These are phyloP conservation scores for Tephrocybe sp. DNA, from an alignment of 768 basidiomycete genomes.

Conservation along the genomic window DNA sequence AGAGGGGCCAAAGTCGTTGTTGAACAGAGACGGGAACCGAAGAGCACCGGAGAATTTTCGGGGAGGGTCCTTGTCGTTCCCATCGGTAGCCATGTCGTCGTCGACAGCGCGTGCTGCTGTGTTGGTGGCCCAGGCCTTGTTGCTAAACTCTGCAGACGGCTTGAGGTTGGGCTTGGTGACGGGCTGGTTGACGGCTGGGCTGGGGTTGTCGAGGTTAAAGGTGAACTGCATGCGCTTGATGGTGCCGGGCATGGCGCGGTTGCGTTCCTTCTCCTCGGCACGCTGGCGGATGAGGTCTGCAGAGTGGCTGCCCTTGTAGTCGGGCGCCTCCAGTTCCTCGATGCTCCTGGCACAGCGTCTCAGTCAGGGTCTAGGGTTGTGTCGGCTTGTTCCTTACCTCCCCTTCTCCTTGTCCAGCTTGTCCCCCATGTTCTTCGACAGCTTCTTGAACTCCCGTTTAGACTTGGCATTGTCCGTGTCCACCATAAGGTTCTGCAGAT, in stretches of 20 bases:
- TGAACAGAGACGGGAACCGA: slow-evolving; percentile 73
- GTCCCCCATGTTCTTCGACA: slow-evolving; percentile 86
- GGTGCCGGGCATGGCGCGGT: slow-evolving; percentile 63
- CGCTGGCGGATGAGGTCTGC: slow-evolving; percentile 79
- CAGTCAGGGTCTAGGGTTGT: slow-evolving; percentile 34
- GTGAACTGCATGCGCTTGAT: slow-evolving; percentile 92
- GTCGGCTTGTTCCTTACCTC: slow-evolving; percentile 45
- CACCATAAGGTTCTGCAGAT: slow-evolving; percentile 88
- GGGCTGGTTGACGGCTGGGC: slow-evolving; percentile 41
- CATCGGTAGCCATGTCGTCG: slow-evolving; percentile 19
- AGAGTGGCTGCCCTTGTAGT: slow-evolving; percentile 76
- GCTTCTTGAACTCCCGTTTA: slow-evolving; percentile 87
- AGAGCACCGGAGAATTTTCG: slow-evolving; percentile 35
- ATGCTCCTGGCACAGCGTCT: slow-evolving; percentile 55
- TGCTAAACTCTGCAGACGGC: slow-evolving; percentile 64
- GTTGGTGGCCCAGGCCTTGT: slow-evolving; percentile 35
- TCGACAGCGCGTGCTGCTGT: slow-evolving; percentile 26
- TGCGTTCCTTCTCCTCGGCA: slow-evolving; percentile 78
- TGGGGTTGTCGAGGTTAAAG: slow-evolving; percentile 76
- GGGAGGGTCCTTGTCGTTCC: slow-evolving; percentile 36
- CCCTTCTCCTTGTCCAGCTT: slow-evolving; percentile 93
- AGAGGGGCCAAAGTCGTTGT: slow-evolving; percentile 72
- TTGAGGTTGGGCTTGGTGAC: slow-evolving; percentile 66
- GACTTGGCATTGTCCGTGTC: slow-evolving; percentile 87
- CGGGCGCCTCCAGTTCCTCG: slow-evolving; percentile 81